Base-by-base conservation (phyloP, 495 filamentous ascomycete genomes). In the Aspergillus nidulans region DNA sequence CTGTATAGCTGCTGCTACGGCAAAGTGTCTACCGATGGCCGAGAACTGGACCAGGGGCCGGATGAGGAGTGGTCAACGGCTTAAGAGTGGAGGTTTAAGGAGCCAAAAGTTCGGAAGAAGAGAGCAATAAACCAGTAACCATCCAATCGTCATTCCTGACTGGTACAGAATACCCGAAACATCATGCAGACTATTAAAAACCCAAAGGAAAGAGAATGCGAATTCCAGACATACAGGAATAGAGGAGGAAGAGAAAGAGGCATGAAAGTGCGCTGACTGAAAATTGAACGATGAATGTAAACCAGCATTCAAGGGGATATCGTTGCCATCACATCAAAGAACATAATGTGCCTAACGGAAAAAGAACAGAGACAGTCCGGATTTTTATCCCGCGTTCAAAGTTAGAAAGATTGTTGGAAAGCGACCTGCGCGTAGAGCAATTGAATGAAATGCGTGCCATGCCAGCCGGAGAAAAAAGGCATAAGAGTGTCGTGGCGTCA, bases 221-320 rank as follows among this genome's bases (percentile, higher is more conserved):
- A 34, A 34, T 2, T 34, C 25, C 9, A 20, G 24, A 19, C 7
- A 52, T 42, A 25, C 19, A 23, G 8, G 52, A 49, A 55, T 23
- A 56, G 24, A 45, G 15, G n/a, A 39, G 55, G 26, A 38, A 18
- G 41, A 45, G 54, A 40, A 53, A 15, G 49, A 41, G 34, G 25
- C 18, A 18, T 47, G 38, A 45, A 30, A 49, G 6, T 18, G 28
- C 18, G 38, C 20, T 38, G 58, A 57, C 26, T 10, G 30, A 60
- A 67, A 68, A 56, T 62, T 59, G 61, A 62, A 60, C 47, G 56
- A 62, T 47, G 43, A 56, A 51, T 52, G 42, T 57, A 54, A 52
- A 49, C 40, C 39, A 53, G 44, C 60, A 56, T 32, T 42, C 40
- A 45, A 45, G 32, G 57, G 61, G 61, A 64, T 64, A 64, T 64